Evolutionary conservation across 257 asterid species (phyloP).

Genomic region (Verbena officinalis): DNA sequence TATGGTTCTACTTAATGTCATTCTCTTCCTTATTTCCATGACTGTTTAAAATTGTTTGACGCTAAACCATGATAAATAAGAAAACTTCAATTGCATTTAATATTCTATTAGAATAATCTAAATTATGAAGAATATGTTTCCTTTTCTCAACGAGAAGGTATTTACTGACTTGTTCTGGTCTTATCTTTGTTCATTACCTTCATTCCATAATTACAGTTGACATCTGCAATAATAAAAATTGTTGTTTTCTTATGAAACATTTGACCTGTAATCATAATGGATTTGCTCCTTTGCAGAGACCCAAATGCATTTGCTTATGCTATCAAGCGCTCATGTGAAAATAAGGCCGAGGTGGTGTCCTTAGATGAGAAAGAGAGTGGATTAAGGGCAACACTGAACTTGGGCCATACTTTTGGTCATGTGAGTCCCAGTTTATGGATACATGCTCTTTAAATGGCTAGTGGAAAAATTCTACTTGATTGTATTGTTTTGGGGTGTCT

Average conservation of each 20-base stretch:
- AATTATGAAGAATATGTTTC: background rate
- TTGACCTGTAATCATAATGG: conserved; percentile 24
- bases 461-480: background rate
- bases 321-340: conserved; percentile 96
- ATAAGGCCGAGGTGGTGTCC: conserved; percentile 97
- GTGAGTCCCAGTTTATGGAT: conserved; percentile 45
- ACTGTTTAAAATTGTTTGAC: conserved; percentile 6
- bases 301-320: conserved; percentile 84
- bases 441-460: conserved; percentile 12
- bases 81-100: conserved; percentile 9
- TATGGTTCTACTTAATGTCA: conserved; percentile 27
- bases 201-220: conserved; percentile 6
- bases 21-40: conserved; percentile 10
- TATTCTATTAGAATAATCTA: background rate
- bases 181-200: background rate
- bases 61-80: conserved; percentile 6
- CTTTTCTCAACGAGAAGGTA: conserved; percentile 1
- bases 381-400: conserved; percentile 89
- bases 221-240: conserved; percentile 3
- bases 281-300: conserved; percentile 57
- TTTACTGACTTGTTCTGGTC: background rate
- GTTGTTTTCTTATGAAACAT: conserved; percentile 13
- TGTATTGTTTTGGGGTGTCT: no score
- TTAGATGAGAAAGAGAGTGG: conserved; percentile 97
- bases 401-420: conserved; percentile 99